Base-by-base conservation (phyloP, 2,329 filamentous ascomycete genomes). In the Bipolaris zeicola region DNA sequence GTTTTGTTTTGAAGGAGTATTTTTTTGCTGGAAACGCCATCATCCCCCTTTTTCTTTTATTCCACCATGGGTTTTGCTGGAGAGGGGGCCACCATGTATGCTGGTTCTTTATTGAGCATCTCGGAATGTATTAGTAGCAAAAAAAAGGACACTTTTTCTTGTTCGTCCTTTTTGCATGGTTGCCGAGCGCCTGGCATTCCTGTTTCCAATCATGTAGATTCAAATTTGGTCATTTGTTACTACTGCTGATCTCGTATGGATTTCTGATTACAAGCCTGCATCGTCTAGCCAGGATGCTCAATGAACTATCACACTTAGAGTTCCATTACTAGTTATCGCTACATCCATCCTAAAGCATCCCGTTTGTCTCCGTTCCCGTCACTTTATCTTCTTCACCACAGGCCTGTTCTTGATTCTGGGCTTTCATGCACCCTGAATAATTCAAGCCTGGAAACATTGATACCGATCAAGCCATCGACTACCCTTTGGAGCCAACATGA, bases 51-150 rank as follows among this genome's bases (percentile, higher is more conserved):
- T 44, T n/a, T 31, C 11, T 28, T 44, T 26, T 26, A 7, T 31
- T 11, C 33, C 16, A n/a, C 11, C 11, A 33, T 44, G 22, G 31
- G 14, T n/a, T 49, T 14, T 28, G 39, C 45, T 18, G 2, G 6
- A 16, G 20, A n/a, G 45, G 14, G 6, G 26, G 6, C n/a, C 34
- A 38, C 24, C 11, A 31, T 31, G 28, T 31, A 31, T 13, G 5
- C 28, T 31, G 28, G 28, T 13, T 31, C 28, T 16, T 44, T 44
- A 11, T 37, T 38, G 45, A 38, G 33, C 14, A 34, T 48, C 18
- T 37, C 14, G 22, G 22, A 48, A 11, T 55, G 55, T 55, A 41
- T 51, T 39, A 58, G 47, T 58, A 48, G 45, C 20, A 36, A 38
- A 38, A 28, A 28, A 48, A 20, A 28, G n/a, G 33, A 22, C 26